A percentile compares a stretch with the other conserved stretches of the same genome.
Conservation (phyloP, 2,329 filamentous ascomycete species). For the Aulographum hederae region DNA sequence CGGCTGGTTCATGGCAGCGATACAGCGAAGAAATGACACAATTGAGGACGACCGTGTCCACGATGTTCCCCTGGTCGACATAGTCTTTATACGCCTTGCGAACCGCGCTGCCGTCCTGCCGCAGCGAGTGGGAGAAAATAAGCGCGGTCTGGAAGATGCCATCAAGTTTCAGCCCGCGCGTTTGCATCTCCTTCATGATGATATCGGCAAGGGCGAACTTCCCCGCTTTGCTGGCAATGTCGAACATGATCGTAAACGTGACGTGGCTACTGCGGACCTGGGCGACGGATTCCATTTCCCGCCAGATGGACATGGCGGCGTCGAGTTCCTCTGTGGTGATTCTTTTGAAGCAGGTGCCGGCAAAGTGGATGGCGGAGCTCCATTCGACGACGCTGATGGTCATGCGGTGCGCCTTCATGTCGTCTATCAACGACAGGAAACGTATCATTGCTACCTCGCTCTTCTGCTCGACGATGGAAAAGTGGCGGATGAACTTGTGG, state of each 20-base stretch:
- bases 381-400: conserved; percentile 52
- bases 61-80: conserved; percentile 68
- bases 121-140: conserved; percentile 69
- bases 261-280: conserved; percentile 48
- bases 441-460: conserved; percentile 50
- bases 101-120: conserved; percentile 53
- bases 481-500: conserved; percentile 45
- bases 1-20: conserved; percentile 52
- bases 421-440: conserved; percentile 68
- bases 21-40: conserved; percentile 68
- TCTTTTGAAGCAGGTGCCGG: conserved; percentile 48
- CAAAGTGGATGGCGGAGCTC: conserved; percentile 70
- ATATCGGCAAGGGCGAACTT: conserved; percentile 74
- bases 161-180: conserved; percentile 41
- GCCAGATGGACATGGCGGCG: conserved; percentile 62
- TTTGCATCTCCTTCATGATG: conserved; percentile 64
- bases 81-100: conserved; percentile 64
- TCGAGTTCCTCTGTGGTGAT: conserved; percentile 43
- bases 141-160: conserved; percentile 67
- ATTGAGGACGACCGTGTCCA: conserved; percentile 77
- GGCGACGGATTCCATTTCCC: conserved; percentile 66
- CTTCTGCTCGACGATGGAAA: conserved; percentile 44
- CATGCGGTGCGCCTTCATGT: conserved; percentile 59
- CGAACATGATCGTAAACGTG: conserved; percentile 90
- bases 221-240: conserved; percentile 68